phyloP scores from a whole-genome alignment of 192 early-diverging fungal genomes.

The Rhizoclosmatium sp. region DNA sequence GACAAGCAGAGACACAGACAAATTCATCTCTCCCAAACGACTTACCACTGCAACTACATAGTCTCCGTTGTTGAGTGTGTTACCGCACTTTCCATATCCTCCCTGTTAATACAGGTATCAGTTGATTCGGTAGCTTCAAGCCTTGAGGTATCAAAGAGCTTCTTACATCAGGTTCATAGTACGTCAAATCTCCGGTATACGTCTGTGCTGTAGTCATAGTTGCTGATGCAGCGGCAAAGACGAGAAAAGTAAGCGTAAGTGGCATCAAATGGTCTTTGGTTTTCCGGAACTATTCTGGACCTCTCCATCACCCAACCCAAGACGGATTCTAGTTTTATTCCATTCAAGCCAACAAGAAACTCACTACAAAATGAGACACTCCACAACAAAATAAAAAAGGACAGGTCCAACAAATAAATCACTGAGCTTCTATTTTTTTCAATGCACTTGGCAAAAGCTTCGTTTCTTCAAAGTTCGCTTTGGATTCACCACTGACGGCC shows the following conservation, averaged over 20 bases:
- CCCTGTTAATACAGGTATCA: neutral
- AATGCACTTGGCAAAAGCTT: neutral
- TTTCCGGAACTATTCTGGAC: too few species aligned
- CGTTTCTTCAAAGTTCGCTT: neutral
- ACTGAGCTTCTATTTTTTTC: too few species aligned
- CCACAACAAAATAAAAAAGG: too few species aligned
- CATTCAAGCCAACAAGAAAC: too few species aligned
- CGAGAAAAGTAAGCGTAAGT: too few species aligned
- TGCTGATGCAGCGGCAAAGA: neutral
- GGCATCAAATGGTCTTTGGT: too few species aligned
- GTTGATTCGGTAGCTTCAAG: too few species aligned
- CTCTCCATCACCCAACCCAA: too few species aligned
- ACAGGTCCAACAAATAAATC: too few species aligned
- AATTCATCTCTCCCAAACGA: neutral
- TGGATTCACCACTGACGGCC: slow-evolving; percentile 7
- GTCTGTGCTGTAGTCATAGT: neutral
- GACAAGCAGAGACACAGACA: neutral
- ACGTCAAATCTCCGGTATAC: neutral
- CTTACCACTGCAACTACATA: slow-evolving; percentile 3
- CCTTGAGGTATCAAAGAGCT: too few species aligned
- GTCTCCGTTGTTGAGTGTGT: neutral
- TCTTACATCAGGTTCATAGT: slow-evolving; percentile 7
- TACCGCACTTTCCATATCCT: slow-evolving; percentile 5
- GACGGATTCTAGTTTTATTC: too few species aligned
- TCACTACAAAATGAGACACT: too few species aligned